Percentiles rank a stretch among this genome's conserved stretches.
Conservation (phyloP, 2,329 filamentous ascomycete genomes). For the Xylariaceae sp. region DNA sequence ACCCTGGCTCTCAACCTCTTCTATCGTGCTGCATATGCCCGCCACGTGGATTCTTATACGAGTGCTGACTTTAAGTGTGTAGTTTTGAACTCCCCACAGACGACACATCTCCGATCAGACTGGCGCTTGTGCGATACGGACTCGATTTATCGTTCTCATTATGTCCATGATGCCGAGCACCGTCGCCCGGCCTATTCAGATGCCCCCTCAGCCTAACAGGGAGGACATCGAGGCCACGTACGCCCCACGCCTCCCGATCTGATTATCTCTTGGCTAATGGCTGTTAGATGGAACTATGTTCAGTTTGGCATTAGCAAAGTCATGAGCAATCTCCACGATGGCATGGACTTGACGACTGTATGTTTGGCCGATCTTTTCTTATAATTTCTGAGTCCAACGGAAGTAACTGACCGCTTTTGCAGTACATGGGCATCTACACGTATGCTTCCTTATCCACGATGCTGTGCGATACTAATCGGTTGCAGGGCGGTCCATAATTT, state of each 20-base stretch:
- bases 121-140: constrained; percentile 6
- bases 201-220: constrained; percentile 55
- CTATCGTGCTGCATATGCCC: neutral
- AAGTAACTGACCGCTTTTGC: constrained; percentile 19
- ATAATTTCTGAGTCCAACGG: neutral
- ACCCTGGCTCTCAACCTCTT: neutral
- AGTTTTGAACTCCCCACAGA: neutral
- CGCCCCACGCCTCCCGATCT: constrained; percentile 13
- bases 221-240: constrained; percentile 55
- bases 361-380: constrained; percentile 27
- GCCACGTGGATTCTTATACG: neutral
- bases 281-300: constrained; percentile 76
- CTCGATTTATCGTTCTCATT: constrained; percentile 10
- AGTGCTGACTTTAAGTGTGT: constrained; percentile 2
- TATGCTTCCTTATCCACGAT: constrained; percentile 34
- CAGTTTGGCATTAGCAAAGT: constrained; percentile 85
- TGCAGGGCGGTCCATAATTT: constrained; percentile 90
- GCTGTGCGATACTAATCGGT: constrained; percentile 33
- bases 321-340: constrained; percentile 86
- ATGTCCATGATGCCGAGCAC: constrained; percentile 30
- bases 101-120: constrained; percentile 9
- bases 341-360: constrained; percentile 87
- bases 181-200: constrained; percentile 37
- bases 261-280: constrained; percentile 21
- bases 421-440: constrained; percentile 98